Base-by-base conservation (phyloP, 768 basidiomycete genomes). In the Boletus barrowsii region DNA sequence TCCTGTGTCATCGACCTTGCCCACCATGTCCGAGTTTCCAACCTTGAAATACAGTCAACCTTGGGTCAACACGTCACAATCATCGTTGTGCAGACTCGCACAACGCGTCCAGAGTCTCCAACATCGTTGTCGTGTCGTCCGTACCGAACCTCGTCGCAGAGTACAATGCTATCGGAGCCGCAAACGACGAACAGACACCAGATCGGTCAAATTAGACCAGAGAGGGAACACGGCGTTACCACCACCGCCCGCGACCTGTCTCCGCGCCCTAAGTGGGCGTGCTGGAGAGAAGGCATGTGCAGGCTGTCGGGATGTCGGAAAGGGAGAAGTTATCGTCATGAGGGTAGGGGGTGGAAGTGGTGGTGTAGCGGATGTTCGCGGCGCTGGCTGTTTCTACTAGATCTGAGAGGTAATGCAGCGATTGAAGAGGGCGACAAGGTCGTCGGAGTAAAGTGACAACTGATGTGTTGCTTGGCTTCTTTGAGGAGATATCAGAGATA, bases 241-340 rank as follows among this genome's bases (percentile, higher is more conserved):
- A 47, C 51, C 56, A 48, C 49, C 29, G 42, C 61, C 47, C 4
- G 17, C 35, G 11, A 59, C 49, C 49, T 39, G 32, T 37, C 56
- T 59, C 60, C 42, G 61, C 56, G 51, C 61, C 61, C 56, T 50
- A 36, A 37, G 51, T 58, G 56, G 61, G 61, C 56, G 45, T 45
- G 22, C 60, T 59, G 39, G 61, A 59, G 61, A 62, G 13, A 36
- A 50, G 42, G 56, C 6, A 37, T 47, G 18, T 49, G 42, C 47
- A 39, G 54, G 59, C 54, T 61, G 24, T 36, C n/a, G 24, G 10
- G 10, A 24, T 6, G 8, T n/a, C 1, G 20, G 29, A 18, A 51
- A 10, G 4, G 17, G 32, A 22, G 29, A 30, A 29, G 48, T 17
- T 2, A 24, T 54, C 43, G 33, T 47, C 7, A 29, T 20, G 22